Evolutionary conservation across 2,329 filamentous ascomycete species (phyloP).

Genomic region (Ophiostoma himal-ulmi): DNA sequence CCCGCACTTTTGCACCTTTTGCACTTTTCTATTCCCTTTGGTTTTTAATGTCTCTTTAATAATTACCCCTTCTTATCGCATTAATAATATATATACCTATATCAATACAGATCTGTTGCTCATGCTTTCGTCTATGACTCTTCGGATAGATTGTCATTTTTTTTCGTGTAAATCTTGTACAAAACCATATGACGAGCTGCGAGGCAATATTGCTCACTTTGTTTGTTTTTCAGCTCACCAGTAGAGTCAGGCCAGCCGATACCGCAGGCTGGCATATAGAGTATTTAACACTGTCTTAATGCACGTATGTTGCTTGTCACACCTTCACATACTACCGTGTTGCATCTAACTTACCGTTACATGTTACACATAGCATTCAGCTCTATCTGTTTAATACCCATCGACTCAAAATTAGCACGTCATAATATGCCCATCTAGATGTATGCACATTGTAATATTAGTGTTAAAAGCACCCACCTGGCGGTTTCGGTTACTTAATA

Average conservation of each 20-base stretch:
- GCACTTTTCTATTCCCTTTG: neutral
- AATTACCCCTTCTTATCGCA: neutral
- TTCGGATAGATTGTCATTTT: neutral
- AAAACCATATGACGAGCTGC: neutral
- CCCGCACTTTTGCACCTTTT: neutral
- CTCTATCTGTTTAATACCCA: neutral
- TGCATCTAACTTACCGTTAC: neutral
- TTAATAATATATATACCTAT: neutral
- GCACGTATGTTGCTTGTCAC: too few species aligned
- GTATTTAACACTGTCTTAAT: neutral
- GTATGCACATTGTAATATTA: neutral
- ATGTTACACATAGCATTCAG: neutral
- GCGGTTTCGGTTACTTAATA: neutral
- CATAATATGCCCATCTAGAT: neutral
- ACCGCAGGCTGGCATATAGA: neutral
- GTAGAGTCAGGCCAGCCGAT: neutral
- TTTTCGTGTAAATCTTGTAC: neutral
- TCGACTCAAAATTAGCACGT: neutral
- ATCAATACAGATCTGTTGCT: neutral
- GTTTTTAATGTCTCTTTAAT: conserved; percentile 11
- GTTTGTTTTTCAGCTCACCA: neutral
- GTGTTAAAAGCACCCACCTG: neutral
- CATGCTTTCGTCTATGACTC: neutral
- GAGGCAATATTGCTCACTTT: neutral
- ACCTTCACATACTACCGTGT: too few species aligned